phyloP scores from a whole-genome alignment of 352 stramenopile species.

The Phytophthora sojae region DNA sequence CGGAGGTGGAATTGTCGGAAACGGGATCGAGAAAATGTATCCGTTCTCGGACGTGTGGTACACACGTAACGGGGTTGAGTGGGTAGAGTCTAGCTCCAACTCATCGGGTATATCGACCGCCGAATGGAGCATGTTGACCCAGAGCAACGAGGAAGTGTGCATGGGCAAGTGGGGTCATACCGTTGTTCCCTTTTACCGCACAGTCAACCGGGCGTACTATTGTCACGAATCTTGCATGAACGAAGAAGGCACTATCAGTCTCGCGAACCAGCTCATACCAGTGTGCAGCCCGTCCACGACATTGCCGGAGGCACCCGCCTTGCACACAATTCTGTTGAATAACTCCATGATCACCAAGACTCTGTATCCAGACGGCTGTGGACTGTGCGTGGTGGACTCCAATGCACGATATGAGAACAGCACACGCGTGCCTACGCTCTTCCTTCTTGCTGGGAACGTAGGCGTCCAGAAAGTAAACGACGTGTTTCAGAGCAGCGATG shows the following conservation, averaged over 20 bases:
- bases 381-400: conserved; percentile 52
- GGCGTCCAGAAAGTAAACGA: conserved; percentile 80
- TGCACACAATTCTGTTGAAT: conserved; percentile 50
- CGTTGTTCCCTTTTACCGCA: conserved; percentile 62
- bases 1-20: conserved; percentile 77
- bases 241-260: conserved; percentile 50
- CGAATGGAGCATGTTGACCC: conserved; percentile 77
- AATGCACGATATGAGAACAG: conserved; percentile 62
- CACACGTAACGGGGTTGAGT: conserved; percentile 65
- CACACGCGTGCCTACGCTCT: conserved; percentile 62
- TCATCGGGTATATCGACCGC: conserved; percentile 73
- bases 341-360: conserved; percentile 62
- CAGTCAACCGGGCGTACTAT: conserved; percentile 60
- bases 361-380: conserved; percentile 77
- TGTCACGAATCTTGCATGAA: conserved; percentile 63
- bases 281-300: conserved; percentile 53
- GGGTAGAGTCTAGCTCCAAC: conserved; percentile 68
- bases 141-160: conserved; percentile 55
- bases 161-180: conserved; percentile 80
- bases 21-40: conserved; percentile 76
- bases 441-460: conserved; percentile 75
- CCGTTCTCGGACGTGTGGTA: conserved; percentile 81
- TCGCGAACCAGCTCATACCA: conserved; percentile 68
- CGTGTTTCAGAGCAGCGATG: conserved; percentile 70
- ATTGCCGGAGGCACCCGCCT: conserved; percentile 43